Conservation (phyloP, 148 eudicot genomes). For the Cornus kousa region DNA sequence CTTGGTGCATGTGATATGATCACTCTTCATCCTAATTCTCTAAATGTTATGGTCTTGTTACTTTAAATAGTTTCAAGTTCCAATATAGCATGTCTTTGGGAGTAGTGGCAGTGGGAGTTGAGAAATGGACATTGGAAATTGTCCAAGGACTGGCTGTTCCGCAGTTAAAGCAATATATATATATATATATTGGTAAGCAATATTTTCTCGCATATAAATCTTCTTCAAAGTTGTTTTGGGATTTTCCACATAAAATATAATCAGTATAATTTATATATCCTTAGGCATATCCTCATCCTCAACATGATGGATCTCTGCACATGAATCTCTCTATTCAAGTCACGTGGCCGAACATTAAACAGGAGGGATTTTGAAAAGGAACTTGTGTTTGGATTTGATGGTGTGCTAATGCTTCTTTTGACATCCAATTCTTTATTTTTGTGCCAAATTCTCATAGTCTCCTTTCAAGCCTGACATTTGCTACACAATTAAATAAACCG, state of each 20-base stretch:
- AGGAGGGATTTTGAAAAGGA: not conserved
- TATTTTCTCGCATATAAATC: not conserved
- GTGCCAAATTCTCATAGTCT: not conserved
- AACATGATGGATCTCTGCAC: not conserved
- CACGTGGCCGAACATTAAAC: not conserved
- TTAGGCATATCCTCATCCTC: not conserved
- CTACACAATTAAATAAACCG: not conserved
- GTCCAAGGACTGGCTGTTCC: constrained; percentile 7
- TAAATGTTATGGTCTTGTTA: constrained; percentile 13
- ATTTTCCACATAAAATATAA: not conserved
- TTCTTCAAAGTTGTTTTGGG: not conserved
- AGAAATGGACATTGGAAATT: constrained; percentile 22
- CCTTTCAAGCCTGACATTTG: not conserved
- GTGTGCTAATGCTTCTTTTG: not conserved
- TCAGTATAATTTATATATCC: not conserved
- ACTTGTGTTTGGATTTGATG: not conserved
- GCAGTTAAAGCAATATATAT: not conserved
- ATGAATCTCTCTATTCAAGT: not conserved
- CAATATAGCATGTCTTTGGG: constrained; percentile 35
- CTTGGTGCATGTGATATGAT: too few species aligned
- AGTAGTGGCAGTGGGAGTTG: constrained; percentile 7
- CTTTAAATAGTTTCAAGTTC: constrained; percentile 53
- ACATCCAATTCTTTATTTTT: not conserved
- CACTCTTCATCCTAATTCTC: too few species aligned
- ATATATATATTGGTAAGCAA: not conserved